Evolutionary conservation across 257 asterid genomes (phyloP).

Genomic region (Schizonepeta tenuifolia): DNA sequence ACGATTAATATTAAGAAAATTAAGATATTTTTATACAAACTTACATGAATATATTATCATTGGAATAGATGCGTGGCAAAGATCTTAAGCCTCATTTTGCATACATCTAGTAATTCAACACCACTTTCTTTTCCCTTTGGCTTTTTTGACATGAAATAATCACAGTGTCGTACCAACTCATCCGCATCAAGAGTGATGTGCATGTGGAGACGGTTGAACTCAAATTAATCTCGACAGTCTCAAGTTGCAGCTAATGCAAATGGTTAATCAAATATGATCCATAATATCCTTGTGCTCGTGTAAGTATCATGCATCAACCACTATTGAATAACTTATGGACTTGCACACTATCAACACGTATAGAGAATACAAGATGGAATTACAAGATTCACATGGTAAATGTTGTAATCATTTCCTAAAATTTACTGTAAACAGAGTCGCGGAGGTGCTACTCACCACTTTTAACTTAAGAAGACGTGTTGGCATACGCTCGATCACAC

Average conservation of each 20-base stretch:
- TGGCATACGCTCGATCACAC: slow-evolving; percentile 11
- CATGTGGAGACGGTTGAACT: background rate
- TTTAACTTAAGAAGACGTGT: slow-evolving; percentile 5
- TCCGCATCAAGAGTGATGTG: background rate
- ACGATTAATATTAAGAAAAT: no score
- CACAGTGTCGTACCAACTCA: background rate
- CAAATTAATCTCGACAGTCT: background rate
- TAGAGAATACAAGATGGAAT: slow-evolving; percentile 12
- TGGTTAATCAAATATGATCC: background rate
- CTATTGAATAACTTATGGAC: background rate
- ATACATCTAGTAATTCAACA: no score
- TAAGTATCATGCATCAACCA: background rate
- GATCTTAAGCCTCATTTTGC: no score
- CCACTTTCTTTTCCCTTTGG: no score
- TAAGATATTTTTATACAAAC: no score
- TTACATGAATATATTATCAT: no score
- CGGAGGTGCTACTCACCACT: background rate
- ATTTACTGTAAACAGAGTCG: background rate
- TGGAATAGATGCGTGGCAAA: no score
- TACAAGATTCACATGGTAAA: slow-evolving; percentile 12
- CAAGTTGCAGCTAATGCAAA: background rate
- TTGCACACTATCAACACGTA: slow-evolving; percentile 11
- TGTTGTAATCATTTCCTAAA: background rate
- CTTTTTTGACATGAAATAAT: background rate
- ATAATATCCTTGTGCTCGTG: background rate